These are phyloP conservation scores for Clathrus columnatus DNA, from an alignment of 768 basidiomycete genomes.

Conservation along the genomic window DNA sequence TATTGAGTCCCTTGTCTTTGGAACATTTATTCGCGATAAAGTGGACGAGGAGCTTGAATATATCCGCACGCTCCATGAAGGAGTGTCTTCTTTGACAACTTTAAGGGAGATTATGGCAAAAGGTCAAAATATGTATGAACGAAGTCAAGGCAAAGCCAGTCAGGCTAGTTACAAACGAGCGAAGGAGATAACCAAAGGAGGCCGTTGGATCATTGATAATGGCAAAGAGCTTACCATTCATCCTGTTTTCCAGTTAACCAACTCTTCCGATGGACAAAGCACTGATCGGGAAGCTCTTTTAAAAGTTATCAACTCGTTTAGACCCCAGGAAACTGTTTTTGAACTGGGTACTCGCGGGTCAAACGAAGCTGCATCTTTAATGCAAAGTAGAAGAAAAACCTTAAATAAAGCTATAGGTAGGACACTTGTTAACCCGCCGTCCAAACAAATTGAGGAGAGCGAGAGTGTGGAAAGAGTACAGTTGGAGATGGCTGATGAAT, in stretches of 20 bases:
- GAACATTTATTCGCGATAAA: slow-evolving; percentile 68
- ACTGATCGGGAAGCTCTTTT: slow-evolving; percentile 58
- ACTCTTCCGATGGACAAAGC: slow-evolving; percentile 32
- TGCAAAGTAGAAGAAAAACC: slow-evolving; percentile 82
- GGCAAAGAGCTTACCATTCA: slow-evolving; percentile 55
- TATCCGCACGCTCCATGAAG: slow-evolving; percentile 53
- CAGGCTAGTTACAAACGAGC: slow-evolving; percentile 79
- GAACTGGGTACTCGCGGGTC: slow-evolving; percentile 76
- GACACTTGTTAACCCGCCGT: slow-evolving; percentile 2
- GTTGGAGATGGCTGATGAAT: slow-evolving; percentile 64
- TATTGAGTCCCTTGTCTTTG: slow-evolving; percentile 67
- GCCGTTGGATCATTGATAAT: slow-evolving; percentile 62
- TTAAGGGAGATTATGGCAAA: slow-evolving; percentile 78
- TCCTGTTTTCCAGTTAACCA: slow-evolving; percentile 46
- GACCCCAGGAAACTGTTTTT: slow-evolving; percentile 82
- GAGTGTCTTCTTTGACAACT: slow-evolving; percentile 53
- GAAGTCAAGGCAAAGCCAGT: slow-evolving; percentile 86
- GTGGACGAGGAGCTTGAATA: slow-evolving; percentile 84
- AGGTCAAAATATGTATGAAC: slow-evolving; percentile 90
- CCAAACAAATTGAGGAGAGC: slow-evolving; percentile 17
- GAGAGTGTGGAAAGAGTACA: slow-evolving; percentile 32
- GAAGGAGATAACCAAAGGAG: slow-evolving; percentile 73
- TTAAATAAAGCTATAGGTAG: slow-evolving; percentile 56
- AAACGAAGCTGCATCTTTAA: slow-evolving; percentile 58
- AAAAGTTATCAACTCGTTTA: slow-evolving; percentile 70